Evolutionary conservation across 2,329 filamentous ascomycete genomes (phyloP).

Genomic region (Tolypocladium ovalisporum): DNA sequence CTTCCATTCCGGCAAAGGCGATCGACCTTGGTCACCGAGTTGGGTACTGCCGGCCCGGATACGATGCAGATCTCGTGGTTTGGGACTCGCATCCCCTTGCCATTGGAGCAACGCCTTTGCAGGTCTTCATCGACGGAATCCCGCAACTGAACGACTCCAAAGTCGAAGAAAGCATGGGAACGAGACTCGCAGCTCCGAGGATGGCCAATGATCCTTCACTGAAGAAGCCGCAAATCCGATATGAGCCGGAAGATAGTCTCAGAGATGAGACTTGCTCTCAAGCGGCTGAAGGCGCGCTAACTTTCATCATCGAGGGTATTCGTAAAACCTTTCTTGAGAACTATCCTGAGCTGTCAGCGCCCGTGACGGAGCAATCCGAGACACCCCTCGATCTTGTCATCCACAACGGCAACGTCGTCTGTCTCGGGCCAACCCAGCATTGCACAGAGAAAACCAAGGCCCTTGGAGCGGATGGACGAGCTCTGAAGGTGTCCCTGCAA

Average conservation of each 20-base stretch:
- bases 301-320: neutral
- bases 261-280: neutral
- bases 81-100: conserved; percentile 37
- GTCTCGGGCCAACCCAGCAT: neutral
- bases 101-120: conserved; percentile 31
- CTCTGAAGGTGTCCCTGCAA: neutral
- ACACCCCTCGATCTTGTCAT: neutral
- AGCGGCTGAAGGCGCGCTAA: neutral
- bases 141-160: conserved; percentile 20
- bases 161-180: conserved; percentile 13
- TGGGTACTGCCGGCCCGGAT: conserved; percentile 31
- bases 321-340: neutral
- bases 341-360: neutral
- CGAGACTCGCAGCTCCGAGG: neutral
- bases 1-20: conserved; percentile 31
- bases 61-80: conserved; percentile 38
- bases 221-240: neutral
- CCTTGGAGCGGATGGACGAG: neutral
- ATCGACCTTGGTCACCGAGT: conserved; percentile 31
- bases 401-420: neutral
- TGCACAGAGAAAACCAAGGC: neutral
- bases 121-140: conserved; percentile 36
- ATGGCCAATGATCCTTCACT: neutral
- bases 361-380: neutral
- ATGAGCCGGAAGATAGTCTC: neutral